Percentiles rank a stretch among this genome's conserved stretches.
Evolutionary conservation across 2,329 filamentous ascomycete genomes (phyloP).

Genomic region (Aspergillus ochraceus): DNA sequence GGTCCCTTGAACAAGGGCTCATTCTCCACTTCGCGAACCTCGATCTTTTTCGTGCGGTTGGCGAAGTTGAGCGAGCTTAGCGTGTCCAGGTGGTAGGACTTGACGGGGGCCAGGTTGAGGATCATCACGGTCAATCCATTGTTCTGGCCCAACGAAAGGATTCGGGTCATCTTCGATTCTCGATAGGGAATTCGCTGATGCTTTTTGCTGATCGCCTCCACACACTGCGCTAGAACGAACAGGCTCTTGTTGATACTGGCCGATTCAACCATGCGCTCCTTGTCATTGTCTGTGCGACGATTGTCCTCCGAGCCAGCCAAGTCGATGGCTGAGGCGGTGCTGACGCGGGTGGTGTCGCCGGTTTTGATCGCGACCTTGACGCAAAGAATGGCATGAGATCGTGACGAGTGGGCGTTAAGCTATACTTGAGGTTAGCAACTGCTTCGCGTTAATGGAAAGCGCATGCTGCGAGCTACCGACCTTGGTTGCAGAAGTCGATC

Average conservation of each 20-base stretch:
- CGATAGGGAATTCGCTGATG: slow-evolving; percentile 80
- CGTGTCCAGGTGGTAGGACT: slow-evolving; percentile 90
- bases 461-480: slow-evolving; percentile 28
- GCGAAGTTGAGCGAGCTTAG: slow-evolving; percentile 93
- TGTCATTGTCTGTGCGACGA: slow-evolving; percentile 87
- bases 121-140: slow-evolving; percentile 97
- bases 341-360: slow-evolving; percentile 67
- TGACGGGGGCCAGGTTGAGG: slow-evolving; percentile 85
- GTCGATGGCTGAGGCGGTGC: slow-evolving; percentile 90
- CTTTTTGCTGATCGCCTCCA: slow-evolving; percentile 85
- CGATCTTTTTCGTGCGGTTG: slow-evolving; percentile 92
- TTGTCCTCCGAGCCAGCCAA: slow-evolving; percentile 96
- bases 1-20: slow-evolving; percentile 83
- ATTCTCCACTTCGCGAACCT: slow-evolving; percentile 93
- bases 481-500: slow-evolving; percentile 86
- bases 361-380: slow-evolving; percentile 82
- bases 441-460: background rate
- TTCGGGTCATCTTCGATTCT: slow-evolving; percentile 96
- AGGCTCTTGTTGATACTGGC: slow-evolving; percentile 97
- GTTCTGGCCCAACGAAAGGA: slow-evolving; percentile 88
- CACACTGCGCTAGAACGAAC: slow-evolving; percentile 91
- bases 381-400: slow-evolving; percentile 86
- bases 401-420: slow-evolving; percentile 85
- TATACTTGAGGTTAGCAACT: slow-evolving; percentile 27
- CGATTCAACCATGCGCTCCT: slow-evolving; percentile 89